Evolutionary conservation across 2,329 filamentous ascomycete species (phyloP).

Genomic region (Aspergillus thermomutatus): DNA sequence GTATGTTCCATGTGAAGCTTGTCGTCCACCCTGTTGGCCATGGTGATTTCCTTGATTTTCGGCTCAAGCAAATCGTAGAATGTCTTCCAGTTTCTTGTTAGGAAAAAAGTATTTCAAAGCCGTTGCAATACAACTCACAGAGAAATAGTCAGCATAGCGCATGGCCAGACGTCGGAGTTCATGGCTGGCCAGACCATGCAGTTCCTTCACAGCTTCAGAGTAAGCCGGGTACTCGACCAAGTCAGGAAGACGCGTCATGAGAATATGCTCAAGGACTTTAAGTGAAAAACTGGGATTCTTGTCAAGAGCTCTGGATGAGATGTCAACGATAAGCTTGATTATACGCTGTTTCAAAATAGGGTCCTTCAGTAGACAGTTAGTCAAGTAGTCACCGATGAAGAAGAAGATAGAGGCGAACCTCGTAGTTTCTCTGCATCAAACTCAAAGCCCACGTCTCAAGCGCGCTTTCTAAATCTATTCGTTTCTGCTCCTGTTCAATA

Average conservation of each 20-base stretch:
- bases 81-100: slow-evolving; percentile 47
- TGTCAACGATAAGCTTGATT: slow-evolving; percentile 76
- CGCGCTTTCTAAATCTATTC: slow-evolving; percentile 35
- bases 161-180: slow-evolving; percentile 86
- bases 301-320: slow-evolving; percentile 76
- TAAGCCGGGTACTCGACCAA: slow-evolving; percentile 69
- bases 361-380: slow-evolving; percentile 50
- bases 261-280: slow-evolving; percentile 84
- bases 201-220: slow-evolving; percentile 83
- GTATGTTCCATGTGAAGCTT: slow-evolving; percentile 81
- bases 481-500: slow-evolving; percentile 32
- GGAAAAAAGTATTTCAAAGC: neutral
- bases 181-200: slow-evolving; percentile 79
- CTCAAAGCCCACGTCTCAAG: slow-evolving; percentile 42
- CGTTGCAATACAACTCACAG: slow-evolving; percentile 50
- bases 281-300: slow-evolving; percentile 78
- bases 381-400: neutral
- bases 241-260: slow-evolving; percentile 75
- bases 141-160: slow-evolving; percentile 86
- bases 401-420: slow-evolving; percentile 23
- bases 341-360: slow-evolving; percentile 79
- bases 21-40: slow-evolving; percentile 69
- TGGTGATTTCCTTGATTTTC: slow-evolving; percentile 75
- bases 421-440: slow-evolving; percentile 40
- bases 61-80: slow-evolving; percentile 85